phyloP scores from a whole-genome alignment of 2,329 filamentous ascomycete genomes.

The Sclerotinia borealis region DNA sequence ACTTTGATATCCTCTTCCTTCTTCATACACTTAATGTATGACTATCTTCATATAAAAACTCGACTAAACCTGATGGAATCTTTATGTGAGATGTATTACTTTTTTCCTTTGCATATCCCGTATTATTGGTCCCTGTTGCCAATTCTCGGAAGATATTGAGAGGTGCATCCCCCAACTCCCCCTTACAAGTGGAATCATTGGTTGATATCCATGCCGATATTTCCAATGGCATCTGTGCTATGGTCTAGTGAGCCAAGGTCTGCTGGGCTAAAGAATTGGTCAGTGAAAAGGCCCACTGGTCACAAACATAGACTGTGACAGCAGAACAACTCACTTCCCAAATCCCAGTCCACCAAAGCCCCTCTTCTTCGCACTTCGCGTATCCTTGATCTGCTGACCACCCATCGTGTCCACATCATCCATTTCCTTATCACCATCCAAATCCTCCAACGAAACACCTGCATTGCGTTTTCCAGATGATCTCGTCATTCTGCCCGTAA shows the following conservation, averaged over 20 bases:
- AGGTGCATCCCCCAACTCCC: neutral
- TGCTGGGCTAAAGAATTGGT: neutral
- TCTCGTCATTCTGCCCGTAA: constrained; percentile 2
- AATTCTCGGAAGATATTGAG: neutral
- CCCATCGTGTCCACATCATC: constrained; percentile 19
- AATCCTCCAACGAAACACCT: constrained; percentile 34
- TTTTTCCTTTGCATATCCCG: neutral
- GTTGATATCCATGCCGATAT: neutral
- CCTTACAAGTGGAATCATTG: neutral
- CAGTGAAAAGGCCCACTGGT: neutral
- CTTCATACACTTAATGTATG: neutral
- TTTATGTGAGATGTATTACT: neutral
- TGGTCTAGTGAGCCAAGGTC: neutral
- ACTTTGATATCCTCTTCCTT: constrained; percentile 2
- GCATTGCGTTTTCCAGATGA: neutral
- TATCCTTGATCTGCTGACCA: constrained; percentile 43
- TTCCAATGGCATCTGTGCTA: neutral
- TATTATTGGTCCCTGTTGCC: neutral
- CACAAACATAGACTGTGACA: neutral
- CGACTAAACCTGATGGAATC: neutral
- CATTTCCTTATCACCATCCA: constrained; percentile 40
- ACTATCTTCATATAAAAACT: neutral
- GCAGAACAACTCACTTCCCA: constrained; percentile 10
- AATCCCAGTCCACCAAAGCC: constrained; percentile 18
- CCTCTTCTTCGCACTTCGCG: constrained; percentile 50